Conservation (phyloP, 192 early-diverging fungal species). For the Backusella tuberculispora region DNA sequence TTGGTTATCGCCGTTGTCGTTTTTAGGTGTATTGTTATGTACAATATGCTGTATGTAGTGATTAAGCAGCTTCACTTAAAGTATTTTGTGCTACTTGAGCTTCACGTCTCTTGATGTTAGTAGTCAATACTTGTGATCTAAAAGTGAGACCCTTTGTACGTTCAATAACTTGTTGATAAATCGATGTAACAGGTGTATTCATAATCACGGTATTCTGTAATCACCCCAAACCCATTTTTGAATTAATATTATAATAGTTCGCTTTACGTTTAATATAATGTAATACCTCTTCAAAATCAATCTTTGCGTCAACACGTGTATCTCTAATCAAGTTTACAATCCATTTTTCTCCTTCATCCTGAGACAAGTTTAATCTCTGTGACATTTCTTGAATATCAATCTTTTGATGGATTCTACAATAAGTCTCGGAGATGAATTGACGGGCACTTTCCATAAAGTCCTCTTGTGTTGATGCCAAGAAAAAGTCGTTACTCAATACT, state of each 20-base stretch:
- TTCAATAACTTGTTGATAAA: constrained; percentile 97
- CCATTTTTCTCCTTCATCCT: constrained; percentile 96
- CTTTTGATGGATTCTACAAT: constrained; percentile 96
- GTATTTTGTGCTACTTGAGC: constrained; percentile 30
- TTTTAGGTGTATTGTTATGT: neutral
- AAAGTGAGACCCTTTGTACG: constrained; percentile 90
- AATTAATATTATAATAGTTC: neutral
- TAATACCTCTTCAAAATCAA: constrained; percentile 84
- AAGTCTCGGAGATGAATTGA: constrained; percentile 94
- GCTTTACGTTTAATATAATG: constrained; percentile 11
- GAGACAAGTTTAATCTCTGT: constrained; percentile 81
- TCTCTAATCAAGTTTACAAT: constrained; percentile 97
- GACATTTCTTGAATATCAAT: constrained; percentile 90
- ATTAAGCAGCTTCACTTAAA: constrained; percentile 28
- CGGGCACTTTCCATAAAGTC: constrained; percentile 96
- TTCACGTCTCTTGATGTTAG: constrained; percentile 91
- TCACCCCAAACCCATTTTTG: neutral
- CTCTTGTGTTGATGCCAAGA: constrained; percentile 83
- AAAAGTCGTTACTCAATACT: constrained; percentile 89
- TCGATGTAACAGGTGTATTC: constrained; percentile 83
- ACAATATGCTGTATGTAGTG: too few relatives aligned
- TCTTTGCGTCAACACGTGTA: constrained; percentile 96
- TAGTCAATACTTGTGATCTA: constrained; percentile 86
- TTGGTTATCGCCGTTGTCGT: neutral
- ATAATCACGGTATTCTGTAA: constrained; percentile 87